These are phyloP conservation scores for Elongisporangium undulatum DNA, from an alignment of 352 stramenopile genomes.

Conservation along the genomic window DNA sequence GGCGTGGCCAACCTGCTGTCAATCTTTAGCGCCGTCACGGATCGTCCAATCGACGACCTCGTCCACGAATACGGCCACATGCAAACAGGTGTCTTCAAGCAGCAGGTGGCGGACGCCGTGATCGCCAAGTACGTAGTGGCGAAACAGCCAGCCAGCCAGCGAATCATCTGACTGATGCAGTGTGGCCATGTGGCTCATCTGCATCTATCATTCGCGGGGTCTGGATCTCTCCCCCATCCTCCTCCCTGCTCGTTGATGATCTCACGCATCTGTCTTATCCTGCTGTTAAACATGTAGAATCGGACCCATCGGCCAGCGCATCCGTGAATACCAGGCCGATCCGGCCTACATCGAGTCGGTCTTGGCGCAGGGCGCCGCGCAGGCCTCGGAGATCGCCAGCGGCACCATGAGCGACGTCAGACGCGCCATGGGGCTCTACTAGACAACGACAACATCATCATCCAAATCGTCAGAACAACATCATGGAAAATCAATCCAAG, in stretches of 20 bases:
- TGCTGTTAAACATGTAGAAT: constrained; percentile 48
- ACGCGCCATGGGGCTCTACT: constrained; percentile 57
- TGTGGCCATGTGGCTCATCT: background rate
- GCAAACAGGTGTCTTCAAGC: constrained; percentile 93
- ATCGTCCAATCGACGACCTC: constrained; percentile 72
- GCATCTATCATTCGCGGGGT: background rate
- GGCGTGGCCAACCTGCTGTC: constrained; percentile 96
- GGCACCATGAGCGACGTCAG: constrained; percentile 78
- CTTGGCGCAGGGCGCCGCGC: constrained; percentile 80
- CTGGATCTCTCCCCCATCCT: background rate
- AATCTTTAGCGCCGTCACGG: constrained; percentile 78
- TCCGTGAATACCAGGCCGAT: constrained; percentile 90
- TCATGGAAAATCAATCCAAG: background rate
- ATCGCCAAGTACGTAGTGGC: constrained; percentile 79
- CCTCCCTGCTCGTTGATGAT: constrained; percentile 6
- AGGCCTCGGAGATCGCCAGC: constrained; percentile 53
- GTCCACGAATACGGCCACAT: constrained; percentile 50
- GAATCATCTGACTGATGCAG: background rate
- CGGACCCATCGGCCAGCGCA: constrained; percentile 92
- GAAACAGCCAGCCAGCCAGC: background rate
- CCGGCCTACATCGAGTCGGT: constrained; percentile 87
- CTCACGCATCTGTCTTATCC: constrained; percentile 4
- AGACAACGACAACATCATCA: background rate
- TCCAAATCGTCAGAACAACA: constrained; percentile 17
- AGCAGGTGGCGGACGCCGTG: constrained; percentile 92